Percentiles rank a stretch among this genome's conserved stretches.
phyloP scores from a whole-genome alignment of 2,329 filamentous ascomycete genomes.

The Arthrobotrys megalospora region DNA sequence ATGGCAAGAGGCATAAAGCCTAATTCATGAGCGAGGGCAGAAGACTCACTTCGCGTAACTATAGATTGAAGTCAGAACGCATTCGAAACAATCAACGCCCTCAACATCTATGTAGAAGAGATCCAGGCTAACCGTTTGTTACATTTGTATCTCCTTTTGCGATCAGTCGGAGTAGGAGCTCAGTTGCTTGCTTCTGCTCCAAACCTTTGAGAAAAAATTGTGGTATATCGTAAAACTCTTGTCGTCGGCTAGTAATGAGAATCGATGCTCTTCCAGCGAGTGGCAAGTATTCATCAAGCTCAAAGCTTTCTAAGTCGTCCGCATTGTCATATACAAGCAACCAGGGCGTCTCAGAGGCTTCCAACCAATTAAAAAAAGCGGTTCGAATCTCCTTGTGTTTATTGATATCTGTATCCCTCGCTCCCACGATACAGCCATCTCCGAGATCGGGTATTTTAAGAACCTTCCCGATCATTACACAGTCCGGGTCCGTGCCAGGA shows the following conservation, averaged over 20 bases:
- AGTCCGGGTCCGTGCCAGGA: slow-evolving; percentile 35
- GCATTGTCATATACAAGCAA: slow-evolving; percentile 64
- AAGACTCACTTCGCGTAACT: slow-evolving; percentile 18
- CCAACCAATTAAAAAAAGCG: slow-evolving; percentile 52
- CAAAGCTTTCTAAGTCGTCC: slow-evolving; percentile 61
- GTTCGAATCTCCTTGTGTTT: background rate
- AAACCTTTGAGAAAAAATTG: slow-evolving; percentile 29
- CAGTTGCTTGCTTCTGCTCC: slow-evolving; percentile 13
- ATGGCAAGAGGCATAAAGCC: slow-evolving; percentile 49
- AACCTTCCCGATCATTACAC: slow-evolving; percentile 34
- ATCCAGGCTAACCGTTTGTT: too few relatives aligned
- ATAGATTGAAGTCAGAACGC: background rate
- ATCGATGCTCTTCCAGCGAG: slow-evolving; percentile 52
- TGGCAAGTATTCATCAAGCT: slow-evolving; percentile 62
- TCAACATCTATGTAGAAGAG: too few relatives aligned
- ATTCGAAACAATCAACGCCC: too few relatives aligned
- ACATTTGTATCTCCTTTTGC: background rate
- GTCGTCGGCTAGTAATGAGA: slow-evolving; percentile 62
- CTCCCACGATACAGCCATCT: background rate
- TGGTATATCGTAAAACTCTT: slow-evolving; percentile 25
- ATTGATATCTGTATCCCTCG: background rate
- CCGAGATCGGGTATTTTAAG: slow-evolving; percentile 45
- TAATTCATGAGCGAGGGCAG: slow-evolving; percentile 43
- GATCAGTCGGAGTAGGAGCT: slow-evolving; percentile 13
- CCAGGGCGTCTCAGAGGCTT: slow-evolving; percentile 60